Evolutionary conservation across 495 filamentous ascomycete species (phyloP).

Genomic region (Terfezia boudieri): DNA sequence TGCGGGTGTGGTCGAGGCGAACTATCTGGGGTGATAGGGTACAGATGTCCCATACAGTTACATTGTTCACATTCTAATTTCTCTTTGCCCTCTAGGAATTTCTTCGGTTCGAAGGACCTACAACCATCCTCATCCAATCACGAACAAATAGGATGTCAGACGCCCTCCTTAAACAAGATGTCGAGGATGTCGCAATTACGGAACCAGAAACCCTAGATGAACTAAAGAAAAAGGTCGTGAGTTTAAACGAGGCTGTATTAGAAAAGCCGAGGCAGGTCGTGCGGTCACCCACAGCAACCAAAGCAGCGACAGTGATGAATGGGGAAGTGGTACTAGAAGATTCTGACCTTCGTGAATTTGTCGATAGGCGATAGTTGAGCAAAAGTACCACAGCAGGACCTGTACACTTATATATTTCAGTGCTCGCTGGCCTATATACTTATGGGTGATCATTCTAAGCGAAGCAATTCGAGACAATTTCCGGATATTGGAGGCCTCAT

Average conservation of each 20-base stretch:
- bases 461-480: too few species aligned
- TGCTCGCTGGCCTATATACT: background rate
- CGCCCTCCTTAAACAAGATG: conserved; percentile 45
- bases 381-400: background rate
- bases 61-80: background rate
- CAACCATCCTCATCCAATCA: conserved; percentile 65
- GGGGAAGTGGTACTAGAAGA: conserved; percentile 52
- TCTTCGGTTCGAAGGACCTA: conserved; percentile 67
- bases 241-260: conserved; percentile 15
- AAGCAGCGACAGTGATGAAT: conserved; percentile 35
- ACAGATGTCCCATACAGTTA: conserved; percentile 7
- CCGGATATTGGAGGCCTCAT: too few species aligned
- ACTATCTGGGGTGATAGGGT: conserved; percentile 87
- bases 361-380: background rate
- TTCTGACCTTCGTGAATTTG: conserved; percentile 30
- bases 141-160: conserved; percentile 55
- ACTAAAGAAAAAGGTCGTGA: background rate
- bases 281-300: conserved; percentile 1
- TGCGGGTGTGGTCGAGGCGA: conserved; percentile 52
- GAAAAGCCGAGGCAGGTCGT: background rate
- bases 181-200: conserved; percentile 66
- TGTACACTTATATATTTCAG: background rate
- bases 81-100: conserved; percentile 35
- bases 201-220: conserved; percentile 18
- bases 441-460: background rate